Evolutionary conservation across 768 basidiomycete genomes (phyloP).

Genomic region (Pleurotus sapidus): DNA sequence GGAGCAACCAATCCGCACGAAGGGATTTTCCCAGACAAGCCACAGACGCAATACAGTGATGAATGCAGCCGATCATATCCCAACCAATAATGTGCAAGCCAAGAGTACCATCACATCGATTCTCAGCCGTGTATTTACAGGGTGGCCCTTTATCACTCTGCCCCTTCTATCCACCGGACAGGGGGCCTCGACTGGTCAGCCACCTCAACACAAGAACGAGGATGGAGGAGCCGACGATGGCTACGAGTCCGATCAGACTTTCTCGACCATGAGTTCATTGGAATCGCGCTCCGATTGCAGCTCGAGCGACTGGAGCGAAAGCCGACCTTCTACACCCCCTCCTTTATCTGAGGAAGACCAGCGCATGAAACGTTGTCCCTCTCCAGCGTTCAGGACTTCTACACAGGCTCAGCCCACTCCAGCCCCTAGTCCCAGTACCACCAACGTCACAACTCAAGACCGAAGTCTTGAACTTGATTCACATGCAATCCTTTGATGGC

Average conservation of each 20-base stretch:
- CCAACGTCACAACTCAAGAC: slow-evolving; percentile 11
- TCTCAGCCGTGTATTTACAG: background rate
- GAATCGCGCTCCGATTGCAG: slow-evolving; percentile 30
- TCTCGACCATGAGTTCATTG: slow-evolving; percentile 50
- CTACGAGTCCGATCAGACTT: slow-evolving; percentile 27
- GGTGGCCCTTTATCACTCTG: background rate
- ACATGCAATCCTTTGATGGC: slow-evolving; percentile 43
- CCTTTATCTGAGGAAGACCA: slow-evolving; percentile 20
- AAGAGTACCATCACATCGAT: background rate
- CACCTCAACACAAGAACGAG: background rate
- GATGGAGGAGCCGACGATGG: slow-evolving; percentile 20
- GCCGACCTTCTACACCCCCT: slow-evolving; percentile 20
- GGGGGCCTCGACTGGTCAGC: background rate
- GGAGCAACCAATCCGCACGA: background rate
- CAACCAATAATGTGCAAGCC: background rate
- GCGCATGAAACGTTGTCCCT: slow-evolving; percentile 12
- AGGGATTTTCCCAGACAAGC: background rate
- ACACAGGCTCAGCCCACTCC: background rate
- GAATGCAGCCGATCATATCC: background rate
- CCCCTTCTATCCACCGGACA: background rate
- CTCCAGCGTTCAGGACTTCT: slow-evolving; percentile 9
- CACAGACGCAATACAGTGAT: background rate
- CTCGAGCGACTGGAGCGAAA: slow-evolving; percentile 29
- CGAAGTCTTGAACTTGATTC: slow-evolving; percentile 33
- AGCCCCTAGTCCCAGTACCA: slow-evolving; percentile 13